Base-by-base conservation (phyloP, 371 early-diverging fungal genomes). In the Apophysomyces elegans region DNA sequence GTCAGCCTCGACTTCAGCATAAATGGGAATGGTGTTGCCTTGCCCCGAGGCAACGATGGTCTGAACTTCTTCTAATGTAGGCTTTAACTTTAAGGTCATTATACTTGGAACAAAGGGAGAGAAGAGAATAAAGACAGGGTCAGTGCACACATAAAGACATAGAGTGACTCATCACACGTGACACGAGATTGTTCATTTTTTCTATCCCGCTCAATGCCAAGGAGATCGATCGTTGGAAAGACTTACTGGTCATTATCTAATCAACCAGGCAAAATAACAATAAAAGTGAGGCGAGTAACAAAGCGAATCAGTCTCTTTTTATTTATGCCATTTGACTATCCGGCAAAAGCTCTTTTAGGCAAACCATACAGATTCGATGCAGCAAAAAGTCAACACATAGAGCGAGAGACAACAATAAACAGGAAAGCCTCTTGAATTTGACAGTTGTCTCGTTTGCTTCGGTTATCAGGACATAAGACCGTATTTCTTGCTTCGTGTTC, bases 21-120 rank as follows among this genome's bases (percentile, higher is more conserved):
- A 96, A 60, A 97, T 89, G 21, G 99, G 99, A 63, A 97, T 87
- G 18, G 91, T 90, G 77, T 95, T 95, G 69, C 94, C 94, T 56
- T 83, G 81, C 14, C 79, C 80, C 9, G 73, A 58, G 32, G 75
- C 72, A 26, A 93, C 78, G 59, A 91, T 74, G 35, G 70, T 77
- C 64, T 82, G 81, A 35, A 93, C 85, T 74, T 93, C 90, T 66
- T 90, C 90, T 36, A 94, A 75, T 14, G 91, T 79, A 36, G 94
- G 93, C 45, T 84, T 81, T 61, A 90, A 66, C 37, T 73, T 79
- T 21, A 83, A 64, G 2, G 74, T 41, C 83, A 80, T 80, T 37
- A 58, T 41, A 26, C n/a, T 37, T 45, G 26, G 32, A 21, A 46
- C 37, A 56, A 69, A 62, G 16, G 45, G 9, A 38, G 41, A 45